Base-by-base conservation (phyloP, 177 flowering plant species). In the Tripterygium wilfordii region DNA sequence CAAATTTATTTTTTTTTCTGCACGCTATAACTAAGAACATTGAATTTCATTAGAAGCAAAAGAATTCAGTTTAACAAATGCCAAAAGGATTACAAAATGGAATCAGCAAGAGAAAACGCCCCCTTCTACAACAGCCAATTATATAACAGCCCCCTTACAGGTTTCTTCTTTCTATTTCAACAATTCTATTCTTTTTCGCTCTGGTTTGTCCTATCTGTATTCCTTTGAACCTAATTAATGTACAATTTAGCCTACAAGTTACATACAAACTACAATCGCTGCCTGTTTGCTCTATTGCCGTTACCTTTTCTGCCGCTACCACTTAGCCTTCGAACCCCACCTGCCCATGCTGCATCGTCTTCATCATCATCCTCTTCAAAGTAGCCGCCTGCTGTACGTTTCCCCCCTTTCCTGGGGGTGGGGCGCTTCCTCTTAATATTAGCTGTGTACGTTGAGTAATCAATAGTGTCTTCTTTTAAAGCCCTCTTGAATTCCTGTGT, bases 391-490 rank as follows among this genome's bases (percentile, higher is more conserved):
- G 28, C 36, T 45, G 45, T 58, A 10, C 69, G 72, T 13, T 24
- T 56, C 45, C 38, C 79, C 19, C 65, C 69, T 72, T 66, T 88
- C 65, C 76, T 71, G 21, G 85, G 60, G 5, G 89, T 58, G 7
- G 94, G 85, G 9, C 97, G 80, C 59, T 79, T 86, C 66, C 80
- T 68, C 57, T 81, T 89, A 40, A 85, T 69, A 56, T 69, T 82
- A 29, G 97, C 76, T n/a, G 86, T 73, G 65, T 84, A 92, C 19
- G 51, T 51, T 8, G 96, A 55, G 61, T 88, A 92, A 55, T 92
- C 99, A 2, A 87, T 53, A 1, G 99, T 75, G 60, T 92, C 99
- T 53, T 92, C 99, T 75, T 58, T 92, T 61, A 92, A 48, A n/a
- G 96, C 82, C 43, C 32, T 66, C 71, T 92, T 92, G 31, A 77